Evolutionary conservation across 2,329 filamentous ascomycete genomes (phyloP), one percentile per base, ranked within the genome.

Genomic region (Elsinoe necatrix): DNA sequence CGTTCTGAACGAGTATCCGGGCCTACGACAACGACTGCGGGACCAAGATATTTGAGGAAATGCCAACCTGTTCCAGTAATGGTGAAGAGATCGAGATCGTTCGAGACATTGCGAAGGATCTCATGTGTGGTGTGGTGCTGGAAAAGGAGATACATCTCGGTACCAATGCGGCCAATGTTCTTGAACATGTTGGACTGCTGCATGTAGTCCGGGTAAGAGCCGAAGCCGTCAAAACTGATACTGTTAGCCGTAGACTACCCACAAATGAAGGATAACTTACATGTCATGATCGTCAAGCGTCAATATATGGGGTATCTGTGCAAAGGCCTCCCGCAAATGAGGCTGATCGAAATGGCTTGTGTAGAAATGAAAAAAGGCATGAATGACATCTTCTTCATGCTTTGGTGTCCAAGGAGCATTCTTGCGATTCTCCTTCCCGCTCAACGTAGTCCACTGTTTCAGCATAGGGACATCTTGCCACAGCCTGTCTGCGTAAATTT

Each of bases 281-380:
- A 98, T 96, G 64, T 98, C 93, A 70, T 97, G 93, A 66, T 97
- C 93, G 67, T 98, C 91, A 55, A 98, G 84, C 68, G 95, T 89
- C 64, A 95, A 79, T 55, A 98, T 77, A 67, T 96, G 91, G 39
- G 93, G 93, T 60, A 98, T 96, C 73, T 98, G 93, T 20, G 93
- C 93, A 75, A 95, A 98, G 0, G 92, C 91, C 71, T 98, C 93
- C 59, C 93, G 79, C 62, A 98, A 72, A 70, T 95, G 92, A 5
- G 92, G 91, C 71, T 98, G 93, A 68, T 98, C 93, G 68, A 98
- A 97, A 70, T 97, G 92, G 63, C 90, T 95, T 1, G 91, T 95
- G 69, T 98, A 98, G 71, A 95, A 98, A 71, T 98, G 93, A 72
- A 98, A 98, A 74, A 95, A 98, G 6, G 93, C 91, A 71, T 97